These are phyloP conservation scores for Cercospora janseana DNA, from an alignment of 2,329 filamentous ascomycete species.

Conservation along the genomic window DNA sequence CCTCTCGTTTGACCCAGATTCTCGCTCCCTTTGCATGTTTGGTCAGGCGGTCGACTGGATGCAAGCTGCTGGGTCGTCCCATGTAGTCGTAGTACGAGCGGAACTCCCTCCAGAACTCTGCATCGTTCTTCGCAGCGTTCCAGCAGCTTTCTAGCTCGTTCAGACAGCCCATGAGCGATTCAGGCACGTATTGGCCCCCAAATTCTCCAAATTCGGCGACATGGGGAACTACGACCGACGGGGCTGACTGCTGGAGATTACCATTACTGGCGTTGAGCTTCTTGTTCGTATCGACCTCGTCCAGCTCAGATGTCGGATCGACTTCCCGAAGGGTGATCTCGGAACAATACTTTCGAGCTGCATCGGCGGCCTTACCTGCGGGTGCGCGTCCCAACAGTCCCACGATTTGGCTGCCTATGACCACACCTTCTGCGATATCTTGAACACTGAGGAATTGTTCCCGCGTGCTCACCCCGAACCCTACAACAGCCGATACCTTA, in stretches of 20 bases:
- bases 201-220: conserved; percentile 97
- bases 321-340: no score
- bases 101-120: conserved; percentile 95
- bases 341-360: conserved; percentile 83
- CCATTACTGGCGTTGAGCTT: conserved; percentile 46
- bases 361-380: conserved; percentile 64
- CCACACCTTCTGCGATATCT: conserved; percentile 83
- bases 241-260: conserved; percentile 57
- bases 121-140: conserved; percentile 79
- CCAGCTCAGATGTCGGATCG: no score
- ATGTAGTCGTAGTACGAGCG: conserved; percentile 96
- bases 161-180: conserved; percentile 96
- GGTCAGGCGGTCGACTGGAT: conserved; percentile 83
- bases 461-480: conserved; percentile 92
- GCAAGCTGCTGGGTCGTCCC: conserved; percentile 87
- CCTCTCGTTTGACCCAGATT: conserved; percentile 97
- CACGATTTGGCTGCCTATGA: conserved; percentile 95
- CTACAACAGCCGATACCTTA: conserved; percentile 85
- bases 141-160: conserved; percentile 89
- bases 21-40: conserved; percentile 75
- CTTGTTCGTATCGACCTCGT: no score
- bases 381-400: conserved; percentile 70
- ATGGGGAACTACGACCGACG: no score
- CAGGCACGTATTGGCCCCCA: conserved; percentile 94
- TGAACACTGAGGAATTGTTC: conserved; percentile 90